phyloP scores from a whole-genome alignment of 2,329 filamentous ascomycete species.

The Nemania sp. region DNA sequence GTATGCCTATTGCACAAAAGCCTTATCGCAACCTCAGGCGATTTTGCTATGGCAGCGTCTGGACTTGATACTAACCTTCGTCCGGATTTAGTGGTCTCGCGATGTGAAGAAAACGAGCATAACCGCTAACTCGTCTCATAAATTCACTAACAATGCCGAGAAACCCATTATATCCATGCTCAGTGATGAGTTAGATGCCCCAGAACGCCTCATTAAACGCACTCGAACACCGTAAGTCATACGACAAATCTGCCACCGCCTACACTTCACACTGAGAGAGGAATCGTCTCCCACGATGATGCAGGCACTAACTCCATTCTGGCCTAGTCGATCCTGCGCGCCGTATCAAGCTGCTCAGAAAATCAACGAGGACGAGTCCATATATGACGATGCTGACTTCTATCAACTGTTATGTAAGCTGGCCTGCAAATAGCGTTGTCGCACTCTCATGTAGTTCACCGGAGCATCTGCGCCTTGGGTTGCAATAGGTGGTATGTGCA shows the following conservation, averaged over 20 bases:
- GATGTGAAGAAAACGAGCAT: constrained; percentile 70
- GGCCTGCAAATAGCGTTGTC: background rate
- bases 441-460: background rate
- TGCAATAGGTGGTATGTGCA: background rate
- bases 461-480: background rate
- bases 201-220: constrained; percentile 69
- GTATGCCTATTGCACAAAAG: constrained; percentile 9
- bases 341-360: constrained; percentile 66
- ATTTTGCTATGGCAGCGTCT: background rate
- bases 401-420: constrained; percentile 73
- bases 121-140: constrained; percentile 53
- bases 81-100: constrained; percentile 73
- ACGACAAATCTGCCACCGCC: constrained; percentile 43
- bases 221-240: constrained; percentile 60
- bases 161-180: constrained; percentile 70
- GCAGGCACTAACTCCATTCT: constrained; percentile 4
- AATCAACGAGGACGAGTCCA: constrained; percentile 58
- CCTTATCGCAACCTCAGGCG: no score
- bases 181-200: constrained; percentile 67
- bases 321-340: constrained; percentile 67
- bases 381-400: constrained; percentile 94
- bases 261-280: background rate
- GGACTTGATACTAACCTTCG: background rate
- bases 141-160: constrained; percentile 54
- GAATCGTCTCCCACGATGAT: background rate